Evolutionary conservation across 495 filamentous ascomycete genomes (phyloP), one percentile per base, ranked within the genome.

Genomic region (Aspergillus olivimuriae): DNA sequence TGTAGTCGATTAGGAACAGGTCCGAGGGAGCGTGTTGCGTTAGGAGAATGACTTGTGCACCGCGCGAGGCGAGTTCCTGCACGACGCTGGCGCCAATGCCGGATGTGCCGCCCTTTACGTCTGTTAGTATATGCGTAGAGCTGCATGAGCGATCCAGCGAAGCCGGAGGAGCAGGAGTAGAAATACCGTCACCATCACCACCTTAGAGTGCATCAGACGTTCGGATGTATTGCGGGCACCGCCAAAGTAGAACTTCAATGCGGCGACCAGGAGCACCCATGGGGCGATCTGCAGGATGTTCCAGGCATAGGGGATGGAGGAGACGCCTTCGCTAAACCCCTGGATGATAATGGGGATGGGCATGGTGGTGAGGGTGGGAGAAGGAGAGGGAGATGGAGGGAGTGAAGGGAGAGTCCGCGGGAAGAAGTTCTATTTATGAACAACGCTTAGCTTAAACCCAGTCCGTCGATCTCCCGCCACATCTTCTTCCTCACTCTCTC

Each of bases 1-100:
- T 87, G 63, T 84, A 92, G 48, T 97, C 94, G 41, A 84, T 81
- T 1, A 96, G 77, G 63, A 96, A 99, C 18, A 87, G 71, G 61
- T 97, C 90, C 22, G 80, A 77, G 3, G 83, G 77, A 1, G 84
- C 66, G 56, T 90, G 81, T 54, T 84, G 86, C 4, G 89, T 91
- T 17, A 99, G 81, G 11, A 99, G 82, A 41, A 97, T 78, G 44
- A 97, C 62, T 70, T 99, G 92, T 41, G 89, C 89, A 48, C 94
- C 94, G 43, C 89, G 83, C 7, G 63, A 39, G 48, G 91, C 91
- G 33, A 99, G 81, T 49, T 81, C 75, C 43, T 76, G 72, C 15
- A 82, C 82, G 19, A 87, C 76, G 44, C 73, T 73, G 44, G 88
- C 84, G 39, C 92, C 92, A 56, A 99, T 89, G 21, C 92, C 92